These are phyloP conservation scores for Colletotrichum costaricense DNA, from an alignment of 2,329 filamentous ascomycete genomes.

Conservation along the genomic window DNA sequence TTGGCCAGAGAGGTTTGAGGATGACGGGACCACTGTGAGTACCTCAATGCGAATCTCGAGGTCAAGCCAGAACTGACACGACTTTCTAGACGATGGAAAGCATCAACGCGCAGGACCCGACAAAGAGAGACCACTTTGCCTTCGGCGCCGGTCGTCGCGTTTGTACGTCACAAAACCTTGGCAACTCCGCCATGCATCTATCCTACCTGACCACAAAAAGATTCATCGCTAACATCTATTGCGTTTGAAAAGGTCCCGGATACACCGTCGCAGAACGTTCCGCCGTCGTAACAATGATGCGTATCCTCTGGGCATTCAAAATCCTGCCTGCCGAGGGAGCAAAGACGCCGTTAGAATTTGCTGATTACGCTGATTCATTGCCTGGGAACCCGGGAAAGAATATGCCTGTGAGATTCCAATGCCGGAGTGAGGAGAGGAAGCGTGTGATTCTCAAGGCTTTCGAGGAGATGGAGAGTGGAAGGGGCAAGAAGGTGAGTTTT, in stretches of 20 bases:
- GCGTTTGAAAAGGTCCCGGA: not conserved
- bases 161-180: not conserved
- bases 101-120: constrained; percentile 34
- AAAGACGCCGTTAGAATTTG: not conserved
- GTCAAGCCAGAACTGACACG: too few species aligned
- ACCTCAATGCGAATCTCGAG: too few species aligned
- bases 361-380: not conserved
- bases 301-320: not conserved
- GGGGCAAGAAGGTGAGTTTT: not conserved
- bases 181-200: too few species aligned
- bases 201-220: too few species aligned
- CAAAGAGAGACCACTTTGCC: constrained; percentile 44
- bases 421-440: not conserved
- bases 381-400: not conserved
- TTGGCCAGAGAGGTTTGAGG: constrained; percentile 2
- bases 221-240: too few species aligned
- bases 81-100: constrained; percentile 12
- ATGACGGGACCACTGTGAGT: not conserved
- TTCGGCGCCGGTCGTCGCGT: constrained; percentile 44
- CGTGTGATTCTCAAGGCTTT: not conserved
- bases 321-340: not conserved
- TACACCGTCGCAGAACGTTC: not conserved
- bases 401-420: not conserved
- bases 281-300: not conserved
- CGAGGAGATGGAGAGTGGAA: not conserved